Base-by-base conservation (phyloP, 169 alveolate genomes). In the Plasmodium knowlesi region DNA sequence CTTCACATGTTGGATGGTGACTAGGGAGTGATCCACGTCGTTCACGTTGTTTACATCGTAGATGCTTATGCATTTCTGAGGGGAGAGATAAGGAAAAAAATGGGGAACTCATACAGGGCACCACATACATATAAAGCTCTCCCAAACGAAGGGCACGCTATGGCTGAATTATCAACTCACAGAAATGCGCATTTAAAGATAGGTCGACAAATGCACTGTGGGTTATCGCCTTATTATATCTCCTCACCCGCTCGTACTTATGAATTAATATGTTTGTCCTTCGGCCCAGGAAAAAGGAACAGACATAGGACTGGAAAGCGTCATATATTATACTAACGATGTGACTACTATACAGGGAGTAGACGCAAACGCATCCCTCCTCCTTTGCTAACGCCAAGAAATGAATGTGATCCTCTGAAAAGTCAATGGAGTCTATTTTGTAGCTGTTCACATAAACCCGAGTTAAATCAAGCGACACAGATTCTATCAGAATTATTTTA, bases 231-330 rank as follows among this genome's bases (percentile, higher is more conserved):
- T 28, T 39, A 2, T 25, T 0, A 22, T 67, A n/a, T 22, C 37
- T 72, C 25, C 34, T 71, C 37, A 84, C 93, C 72, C 53, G 50
- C 61, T 84, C 93, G 61, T 84, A 84, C 73, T 84, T 84, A 16
- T 41, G 50, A 28, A 84, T 41, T 22, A 84, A 72, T 72, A 84
- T 73, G 25, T 84, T 72, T 16, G 34, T 57, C 30, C 67, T 32
- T 30, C 73, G 78, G 8, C 57, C 46, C 34, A 84, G n/a, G 25
- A 84, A 84, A 39, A 84, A 72, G 12, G 93, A 53, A 43, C 34
- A 71, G 5, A 46, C 22, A 22, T 84, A 84, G 5, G 50, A 30
- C 34, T 84, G 93, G 61, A 71, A 84, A 73, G 25, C 14, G 30
- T 84, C 93, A 22, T 74, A 19, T 32, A 84, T 84, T 30, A 50